Base-by-base conservation (phyloP, 805 yeast genomes). In the Kluyveromyces aestuarii region DNA sequence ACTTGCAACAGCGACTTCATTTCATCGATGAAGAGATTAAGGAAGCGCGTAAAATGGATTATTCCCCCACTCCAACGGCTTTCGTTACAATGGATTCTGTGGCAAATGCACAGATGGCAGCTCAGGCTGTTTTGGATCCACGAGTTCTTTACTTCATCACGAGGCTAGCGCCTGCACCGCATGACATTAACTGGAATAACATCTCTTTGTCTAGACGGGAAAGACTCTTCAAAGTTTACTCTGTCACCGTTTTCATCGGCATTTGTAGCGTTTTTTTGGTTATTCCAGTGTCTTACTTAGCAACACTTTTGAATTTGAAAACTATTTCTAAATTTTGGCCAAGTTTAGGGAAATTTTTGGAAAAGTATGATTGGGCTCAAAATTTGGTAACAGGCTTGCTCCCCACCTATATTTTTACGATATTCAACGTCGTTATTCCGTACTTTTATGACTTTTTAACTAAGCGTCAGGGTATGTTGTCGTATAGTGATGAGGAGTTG, bases 41-140 rank as follows among this genome's bases (percentile, higher is more conserved):
- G 6, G 69, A 72, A 27, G 86, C 91, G 1, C 74, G 96, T 47
- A 70, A 68, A 30, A 73, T 81, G 46, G 84, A 84, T 53, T 87
- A 81, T 59, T 80, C 87, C 0, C 84, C 96, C 0, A 87, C 95
- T 0, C 88, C 95, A 27, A 84, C 91, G 2, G 97, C 98, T 0
- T 91, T 91, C 66, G 80, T 91, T 8, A 93, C 98, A 0, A 86
- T 91, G 96, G 91, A 87, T 54, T 78, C 93, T 0, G 97, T 89
- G 2, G 96, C 96, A 0, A 82, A 89, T 55, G 97, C 98, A 2
- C 99, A 91, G 64, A 84, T 89, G 87, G 83, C 93, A 27, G 96
- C 97, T 0, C 99, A 93, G 64, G 93, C 97, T 0, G 90, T 91
- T 0, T 65, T 93, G 50, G 96, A 90, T 61, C 97, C 97, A 0